Evolutionary conservation across 306 rosid species (phyloP).

Genomic region (Inga laurina): DNA sequence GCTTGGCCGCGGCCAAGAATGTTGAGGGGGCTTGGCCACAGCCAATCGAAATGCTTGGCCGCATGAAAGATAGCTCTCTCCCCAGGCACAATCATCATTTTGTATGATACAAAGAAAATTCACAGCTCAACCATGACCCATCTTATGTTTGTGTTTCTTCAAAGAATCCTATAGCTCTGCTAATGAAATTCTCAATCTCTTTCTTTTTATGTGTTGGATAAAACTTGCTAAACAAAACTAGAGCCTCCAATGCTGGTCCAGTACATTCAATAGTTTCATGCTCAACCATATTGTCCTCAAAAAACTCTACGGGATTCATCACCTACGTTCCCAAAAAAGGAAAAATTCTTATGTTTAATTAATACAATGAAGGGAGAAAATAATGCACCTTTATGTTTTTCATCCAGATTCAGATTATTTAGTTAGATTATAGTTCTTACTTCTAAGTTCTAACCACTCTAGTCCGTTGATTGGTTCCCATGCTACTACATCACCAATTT

Average conservation of each 20-base stretch:
- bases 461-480: slow-evolving; percentile 45
- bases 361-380: no score
- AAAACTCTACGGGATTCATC: slow-evolving; percentile 16
- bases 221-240: neutral
- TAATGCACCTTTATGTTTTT: no score
- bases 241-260: neutral
- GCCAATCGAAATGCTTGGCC: no score
- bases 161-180: neutral
- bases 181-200: neutral
- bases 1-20: no score
- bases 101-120: slow-evolving; percentile 51
- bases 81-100: slow-evolving; percentile 70
- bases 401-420: no score
- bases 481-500: slow-evolving; percentile 48
- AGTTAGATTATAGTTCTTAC: slow-evolving; percentile 13
- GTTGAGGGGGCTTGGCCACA: no score
- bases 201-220: neutral
- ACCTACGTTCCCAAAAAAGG: neutral
- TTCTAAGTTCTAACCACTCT: slow-evolving; percentile 39
- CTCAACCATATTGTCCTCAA: neutral
- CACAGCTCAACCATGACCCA: slow-evolving; percentile 32
- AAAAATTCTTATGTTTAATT: no score
- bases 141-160: neutral
- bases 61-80: slow-evolving; percentile 67
- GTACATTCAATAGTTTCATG: slow-evolving; percentile 34